Base-by-base conservation (phyloP, 371 early-diverging fungal species). In the Mortierella sp. region DNA sequence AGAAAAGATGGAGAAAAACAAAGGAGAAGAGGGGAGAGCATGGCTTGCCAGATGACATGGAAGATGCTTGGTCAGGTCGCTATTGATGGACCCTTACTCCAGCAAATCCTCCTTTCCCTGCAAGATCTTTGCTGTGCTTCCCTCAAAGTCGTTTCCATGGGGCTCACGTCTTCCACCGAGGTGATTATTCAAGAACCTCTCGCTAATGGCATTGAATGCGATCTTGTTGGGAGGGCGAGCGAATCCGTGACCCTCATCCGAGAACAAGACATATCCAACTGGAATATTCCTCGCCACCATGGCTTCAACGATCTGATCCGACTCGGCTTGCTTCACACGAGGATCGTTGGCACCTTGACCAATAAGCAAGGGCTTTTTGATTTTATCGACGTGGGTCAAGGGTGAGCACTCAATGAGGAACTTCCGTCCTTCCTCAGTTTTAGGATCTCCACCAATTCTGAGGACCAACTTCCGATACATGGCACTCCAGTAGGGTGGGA, bases 201-300 rank as follows among this genome's bases (percentile, higher is more conserved):
- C 80, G 41, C 27, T 14, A 48, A 76, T 35, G 35, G 65, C 65
- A 55, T 49, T 65, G 32, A 77, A 77, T n/a, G 75, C 43, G 63
- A 80, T 77, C 44, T 55, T 75, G 71, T 80, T 80, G 48, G 56
- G 72, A 65, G 80, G 80, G 16, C 71, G 70, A 32, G 65, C 35
- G 43, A 76, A 77, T 75, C 80, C 72, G 27, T 80, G 80, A n/a
- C 80, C 80, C 71, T 80, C 80, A 68, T 80, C 80, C 0, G 80
- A 54, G 80, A 32, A 80, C 71, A 79, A 55, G 70, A 74, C 80
- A 18, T 80, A 80, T 43, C 55, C 65, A 14, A 80, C 80, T 14
- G 68, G 60, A 29, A 75, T 76, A 11, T 76, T 76, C 0, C 72
- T 76, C 3, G 70, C 38, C 0, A 71, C 49, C 63, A 80, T 80